phyloP scores from a whole-genome alignment of 805 yeast genomes.

The Suhomyces sp. region DNA sequence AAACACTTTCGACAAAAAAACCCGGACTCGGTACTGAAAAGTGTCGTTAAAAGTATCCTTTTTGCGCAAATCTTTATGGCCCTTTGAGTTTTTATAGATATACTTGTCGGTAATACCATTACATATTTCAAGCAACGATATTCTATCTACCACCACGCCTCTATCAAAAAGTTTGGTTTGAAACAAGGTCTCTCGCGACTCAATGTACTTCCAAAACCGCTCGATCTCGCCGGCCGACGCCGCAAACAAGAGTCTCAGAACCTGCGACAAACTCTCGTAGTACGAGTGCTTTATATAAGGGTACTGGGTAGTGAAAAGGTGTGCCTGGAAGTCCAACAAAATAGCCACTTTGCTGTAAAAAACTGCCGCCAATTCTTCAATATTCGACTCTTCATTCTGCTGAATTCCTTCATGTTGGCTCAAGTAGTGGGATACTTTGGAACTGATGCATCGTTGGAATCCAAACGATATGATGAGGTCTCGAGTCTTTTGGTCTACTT shows the following conservation, averaged over 20 bases:
- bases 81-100: conserved; percentile 15
- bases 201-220: conserved; percentile 38
- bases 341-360: conserved; percentile 18
- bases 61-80: conserved; percentile 26
- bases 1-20: conserved; percentile 32
- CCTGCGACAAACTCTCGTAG: conserved; percentile 22
- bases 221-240: conserved; percentile 20
- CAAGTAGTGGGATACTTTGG: not conserved
- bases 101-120: conserved; percentile 36
- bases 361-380: not conserved
- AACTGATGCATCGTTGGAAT: conserved; percentile 18
- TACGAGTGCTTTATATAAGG: conserved; percentile 21
- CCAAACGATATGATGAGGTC: conserved; percentile 20
- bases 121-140: conserved; percentile 38
- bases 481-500: conserved; percentile 18
- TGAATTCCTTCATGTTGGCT: not conserved
- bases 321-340: conserved; percentile 27
- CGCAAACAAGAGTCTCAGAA: conserved; percentile 22
- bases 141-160: conserved; percentile 31
- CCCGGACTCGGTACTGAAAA: conserved; percentile 35
- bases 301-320: conserved; percentile 13
- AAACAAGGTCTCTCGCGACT: conserved; percentile 27
- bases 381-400: not conserved
- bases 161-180: conserved; percentile 25
- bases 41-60: conserved; percentile 40